Evolutionary conservation across 257 asterid genomes (phyloP).

Genomic region (Osmanthus fragrans): DNA sequence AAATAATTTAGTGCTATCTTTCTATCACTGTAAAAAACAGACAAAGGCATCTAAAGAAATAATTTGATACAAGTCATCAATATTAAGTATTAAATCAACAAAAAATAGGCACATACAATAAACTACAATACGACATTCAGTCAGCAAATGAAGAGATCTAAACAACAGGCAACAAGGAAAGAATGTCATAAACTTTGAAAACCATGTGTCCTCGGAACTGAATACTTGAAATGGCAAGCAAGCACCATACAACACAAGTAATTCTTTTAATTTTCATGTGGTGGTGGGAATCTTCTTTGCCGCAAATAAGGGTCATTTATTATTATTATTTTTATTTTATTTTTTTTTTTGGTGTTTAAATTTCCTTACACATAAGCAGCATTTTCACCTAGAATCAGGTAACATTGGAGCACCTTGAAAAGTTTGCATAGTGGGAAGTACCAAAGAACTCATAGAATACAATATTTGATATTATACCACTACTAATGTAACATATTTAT

Average conservation of each 20-base stretch:
- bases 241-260: neutral
- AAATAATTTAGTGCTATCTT: too few species aligned
- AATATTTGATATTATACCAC: neutral
- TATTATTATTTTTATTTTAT: neutral
- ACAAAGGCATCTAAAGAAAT: neutral
- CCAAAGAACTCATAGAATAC: neutral
- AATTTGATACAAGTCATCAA: neutral
- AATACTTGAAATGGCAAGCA: neutral
- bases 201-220: neutral
- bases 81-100: neutral
- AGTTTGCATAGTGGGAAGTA: neutral
- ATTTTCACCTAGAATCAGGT: neutral
- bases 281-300: neutral
- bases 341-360: neutral
- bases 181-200: neutral
- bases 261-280: neutral
- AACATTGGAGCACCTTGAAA: neutral
- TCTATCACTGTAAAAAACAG: too few species aligned
- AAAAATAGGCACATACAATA: neutral
- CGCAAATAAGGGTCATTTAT: neutral
- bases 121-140: neutral
- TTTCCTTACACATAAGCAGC: neutral
- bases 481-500: too few species aligned
- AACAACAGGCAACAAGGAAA: neutral
- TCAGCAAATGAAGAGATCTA: neutral